These are phyloP conservation scores for Claviceps maximensis DNA, from an alignment of 2,329 filamentous ascomycete species.

Conservation along the genomic window DNA sequence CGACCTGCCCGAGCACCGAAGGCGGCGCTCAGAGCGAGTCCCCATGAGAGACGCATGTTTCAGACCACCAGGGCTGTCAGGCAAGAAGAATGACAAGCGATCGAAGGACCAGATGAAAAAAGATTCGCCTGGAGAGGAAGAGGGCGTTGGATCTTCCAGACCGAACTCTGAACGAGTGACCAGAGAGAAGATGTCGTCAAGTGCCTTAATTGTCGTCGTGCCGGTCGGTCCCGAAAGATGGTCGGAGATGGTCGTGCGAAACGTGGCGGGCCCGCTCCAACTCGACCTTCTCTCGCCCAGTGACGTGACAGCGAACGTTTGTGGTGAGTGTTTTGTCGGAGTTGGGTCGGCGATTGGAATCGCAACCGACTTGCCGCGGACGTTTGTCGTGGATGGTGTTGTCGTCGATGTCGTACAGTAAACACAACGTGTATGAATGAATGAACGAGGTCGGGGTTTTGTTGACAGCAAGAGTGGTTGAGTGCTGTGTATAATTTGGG, in stretches of 20 bases:
- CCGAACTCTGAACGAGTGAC: background rate
- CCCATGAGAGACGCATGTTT: slow-evolving; percentile 12
- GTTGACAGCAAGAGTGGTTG: background rate
- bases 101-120: background rate
- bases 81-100: background rate
- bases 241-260: background rate
- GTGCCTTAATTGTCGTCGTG: background rate
- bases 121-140: background rate
- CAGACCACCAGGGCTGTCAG: slow-evolving; percentile 3
- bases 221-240: no score
- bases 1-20: slow-evolving; percentile 9
- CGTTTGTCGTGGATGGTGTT: background rate
- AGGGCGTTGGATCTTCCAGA: background rate
- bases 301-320: background rate
- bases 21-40: slow-evolving; percentile 12
- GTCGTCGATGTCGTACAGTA: background rate
- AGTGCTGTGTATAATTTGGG: no score
- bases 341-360: background rate
- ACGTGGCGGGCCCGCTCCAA: background rate
- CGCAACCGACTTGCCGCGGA: background rate
- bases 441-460: background rate
- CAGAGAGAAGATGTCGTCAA: background rate
- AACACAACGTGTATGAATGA: background rate
- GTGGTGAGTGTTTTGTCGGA: background rate
- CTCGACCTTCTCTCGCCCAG: background rate